Evolutionary conservation across 2,329 filamentous ascomycete genomes (phyloP).

Genomic region (Arthrobotrys megalospora): DNA sequence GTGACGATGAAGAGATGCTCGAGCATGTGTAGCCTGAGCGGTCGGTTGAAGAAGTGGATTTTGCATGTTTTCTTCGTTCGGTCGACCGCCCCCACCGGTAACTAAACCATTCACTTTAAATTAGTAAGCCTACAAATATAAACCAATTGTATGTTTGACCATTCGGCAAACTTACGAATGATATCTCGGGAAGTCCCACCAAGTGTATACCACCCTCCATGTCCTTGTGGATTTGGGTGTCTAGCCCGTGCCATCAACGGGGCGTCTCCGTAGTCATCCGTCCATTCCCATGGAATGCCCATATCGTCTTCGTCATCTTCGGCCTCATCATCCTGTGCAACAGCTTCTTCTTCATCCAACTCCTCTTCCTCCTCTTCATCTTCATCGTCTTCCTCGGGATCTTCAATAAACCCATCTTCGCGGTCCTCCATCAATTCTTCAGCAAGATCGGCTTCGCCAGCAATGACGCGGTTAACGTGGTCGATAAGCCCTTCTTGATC

Average conservation of each 20-base stretch:
- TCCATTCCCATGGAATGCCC: constrained; percentile 64
- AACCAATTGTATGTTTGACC: neutral
- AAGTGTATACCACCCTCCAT: constrained; percentile 65
- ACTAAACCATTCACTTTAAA: constrained; percentile 27
- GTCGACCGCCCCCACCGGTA: constrained; percentile 44
- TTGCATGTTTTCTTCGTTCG: constrained; percentile 60
- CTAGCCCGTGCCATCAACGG: constrained; percentile 64
- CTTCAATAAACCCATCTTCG: constrained; percentile 66
- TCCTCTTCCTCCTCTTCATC: constrained; percentile 69
- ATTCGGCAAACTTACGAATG: constrained; percentile 62
- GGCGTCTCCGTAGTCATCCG: constrained; percentile 64
- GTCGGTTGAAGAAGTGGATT: constrained; percentile 59
- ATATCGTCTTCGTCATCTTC: constrained; percentile 67
- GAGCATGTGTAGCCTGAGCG: constrained; percentile 37
- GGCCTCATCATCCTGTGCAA: constrained; percentile 71
- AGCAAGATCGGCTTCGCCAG: constrained; percentile 61
- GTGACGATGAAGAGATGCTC: constrained; percentile 50
- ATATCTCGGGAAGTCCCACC: constrained; percentile 64
- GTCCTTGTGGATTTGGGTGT: constrained; percentile 63
- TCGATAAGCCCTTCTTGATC: constrained; percentile 70
- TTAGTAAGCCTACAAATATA: neutral
- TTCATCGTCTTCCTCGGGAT: constrained; percentile 73
- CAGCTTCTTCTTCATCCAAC: constrained; percentile 72
- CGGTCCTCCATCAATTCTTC: constrained; percentile 64
- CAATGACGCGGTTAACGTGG: constrained; percentile 62